Base-by-base conservation (phyloP, 306 rosid genomes). In the Trifolium dubium region DNA sequence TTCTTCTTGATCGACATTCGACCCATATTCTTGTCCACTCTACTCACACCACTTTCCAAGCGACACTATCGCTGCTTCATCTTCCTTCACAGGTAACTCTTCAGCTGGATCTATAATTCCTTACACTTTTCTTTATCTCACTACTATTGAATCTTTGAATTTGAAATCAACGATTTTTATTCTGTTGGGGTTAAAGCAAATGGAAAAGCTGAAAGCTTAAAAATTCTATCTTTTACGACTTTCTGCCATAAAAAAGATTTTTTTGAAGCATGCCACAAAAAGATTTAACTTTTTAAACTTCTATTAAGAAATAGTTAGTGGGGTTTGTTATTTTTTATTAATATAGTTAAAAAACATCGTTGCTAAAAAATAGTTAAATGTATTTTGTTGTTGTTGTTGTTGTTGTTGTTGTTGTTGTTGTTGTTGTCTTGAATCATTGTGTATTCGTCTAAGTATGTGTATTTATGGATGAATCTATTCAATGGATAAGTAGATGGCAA, bases 401-500 rank as follows among this genome's bases (percentile, higher is more conserved):
- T 41, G 47, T 41, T 41, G 11, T 41, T 8, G 10, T n/a, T n/a
- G n/a, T n/a, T n/a, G n/a, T n/a, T n/a, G 8, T 41, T 41, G 11
- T 41, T 8, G 10, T 10, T 41, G 47, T 41, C 10, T 41, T 41
- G 46, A 40, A 40, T 8, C 44, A 40, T 40, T 40, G 44, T 40
- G 44, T 40, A 40, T 40, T 40, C 8, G 3, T 40, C 11, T 10
- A 40, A 40, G 11, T 40, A 8, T 40, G 44, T 40, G 3, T 6
- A 8, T 10, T 5, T 44, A 44, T 44, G 50, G 50, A 11, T 46
- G 51, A 46, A 46, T 46, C 2, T 46, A 13, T 46, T 46, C 15
- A 14, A n/a, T 49, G 54, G 6, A n/a, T 49, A 49, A 14, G 12
- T 30, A 53, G 60, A 53, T 53, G 60, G 31, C 60, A 10, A 83